Evolutionary conservation across 202 grass and related monocot species (phyloP).

Genomic region (Zoysia matrella): DNA sequence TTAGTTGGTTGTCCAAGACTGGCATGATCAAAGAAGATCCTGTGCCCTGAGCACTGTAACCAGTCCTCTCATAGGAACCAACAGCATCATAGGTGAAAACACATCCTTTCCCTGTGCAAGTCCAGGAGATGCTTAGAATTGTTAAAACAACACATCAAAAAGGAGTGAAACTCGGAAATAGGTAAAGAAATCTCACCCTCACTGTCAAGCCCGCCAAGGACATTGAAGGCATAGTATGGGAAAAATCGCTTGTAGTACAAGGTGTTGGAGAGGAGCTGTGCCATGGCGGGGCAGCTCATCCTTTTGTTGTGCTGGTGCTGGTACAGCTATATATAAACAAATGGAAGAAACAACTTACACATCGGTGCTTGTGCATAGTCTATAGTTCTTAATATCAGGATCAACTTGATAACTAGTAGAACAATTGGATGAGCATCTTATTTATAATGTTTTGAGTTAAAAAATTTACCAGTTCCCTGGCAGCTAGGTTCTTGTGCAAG

Average conservation of each 20-base stretch:
- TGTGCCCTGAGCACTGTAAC: conserved; percentile 91
- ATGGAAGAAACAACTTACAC: conserved; percentile 6
- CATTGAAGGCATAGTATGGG: conserved; percentile 93
- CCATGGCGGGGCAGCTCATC: conserved; percentile 98
- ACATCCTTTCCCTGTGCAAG: conserved; percentile 87
- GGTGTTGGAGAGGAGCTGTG: conserved; percentile 91
- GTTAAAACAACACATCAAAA: conserved; percentile 8
- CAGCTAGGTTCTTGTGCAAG: conserved; percentile 91
- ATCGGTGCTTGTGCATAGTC: neutral
- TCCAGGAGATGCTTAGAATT: neutral
- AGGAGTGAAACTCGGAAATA: neutral
- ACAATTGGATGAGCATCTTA: neutral
- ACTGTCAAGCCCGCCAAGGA: conserved; percentile 90
- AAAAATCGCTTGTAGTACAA: conserved; percentile 99
- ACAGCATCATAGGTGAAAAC: conserved; percentile 98
- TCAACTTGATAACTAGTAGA: neutral
- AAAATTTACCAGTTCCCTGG: conserved; percentile 80
- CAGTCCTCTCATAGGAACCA: conserved; percentile 90
- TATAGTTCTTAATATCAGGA: neutral
- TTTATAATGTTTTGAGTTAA: conserved; percentile 15
- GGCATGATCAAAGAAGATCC: conserved; percentile 92
- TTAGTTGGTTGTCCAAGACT: conserved; percentile 95
- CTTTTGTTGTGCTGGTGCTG: conserved; percentile 99
- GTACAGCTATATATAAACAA: conserved; percentile 74
- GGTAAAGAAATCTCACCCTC: conserved; percentile 51